A percentile compares a stretch with the other conserved stretches of the same genome.
These are phyloP conservation scores for Neofusicoccum sp. DNA, from an alignment of 2,329 filamentous ascomycete genomes.

Conservation along the genomic window DNA sequence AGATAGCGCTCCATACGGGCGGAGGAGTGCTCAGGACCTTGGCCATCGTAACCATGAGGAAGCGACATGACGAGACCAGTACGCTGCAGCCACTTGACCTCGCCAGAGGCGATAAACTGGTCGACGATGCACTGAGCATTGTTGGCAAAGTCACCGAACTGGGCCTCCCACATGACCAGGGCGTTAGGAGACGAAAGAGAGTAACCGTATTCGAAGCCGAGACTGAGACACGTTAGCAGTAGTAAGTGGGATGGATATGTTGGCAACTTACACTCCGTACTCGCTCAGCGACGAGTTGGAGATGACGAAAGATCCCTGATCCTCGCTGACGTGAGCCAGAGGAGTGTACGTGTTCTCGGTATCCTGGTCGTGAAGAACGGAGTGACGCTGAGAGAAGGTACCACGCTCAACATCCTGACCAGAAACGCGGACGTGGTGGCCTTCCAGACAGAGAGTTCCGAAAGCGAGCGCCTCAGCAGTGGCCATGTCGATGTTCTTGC, in stretches of 20 bases:
- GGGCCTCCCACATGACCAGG: conserved; percentile 98
- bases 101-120: conserved; percentile 96
- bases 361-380: conserved; percentile 96
- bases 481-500: conserved; percentile 95
- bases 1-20: conserved; percentile 96
- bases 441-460: conserved; percentile 84
- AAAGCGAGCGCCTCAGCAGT: conserved; percentile 96
- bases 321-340: conserved; percentile 80
- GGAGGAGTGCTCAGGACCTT: conserved; percentile 97
- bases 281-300: conserved; percentile 87
- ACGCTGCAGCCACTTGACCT: conserved; percentile 98
- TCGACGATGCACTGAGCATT: conserved; percentile 99
- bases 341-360: conserved; percentile 91
- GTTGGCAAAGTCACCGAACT: conserved; percentile 99
- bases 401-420: conserved; percentile 99
- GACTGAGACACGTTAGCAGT: conserved; percentile 47
- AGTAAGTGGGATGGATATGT: background rate
- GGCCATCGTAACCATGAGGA: conserved; percentile 96
- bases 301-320: conserved; percentile 95
- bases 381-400: conserved; percentile 97
- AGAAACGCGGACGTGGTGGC: conserved; percentile 94
- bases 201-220: conserved; percentile 98
- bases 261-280: conserved; percentile 60
- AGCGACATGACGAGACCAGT: conserved; percentile 95
- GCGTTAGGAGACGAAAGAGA: conserved; percentile 95